A percentile compares a stretch with the other conserved stretches of the same genome.
Conservation (phyloP, 176 grass and related monocot species). For the Zea luxurians region DNA sequence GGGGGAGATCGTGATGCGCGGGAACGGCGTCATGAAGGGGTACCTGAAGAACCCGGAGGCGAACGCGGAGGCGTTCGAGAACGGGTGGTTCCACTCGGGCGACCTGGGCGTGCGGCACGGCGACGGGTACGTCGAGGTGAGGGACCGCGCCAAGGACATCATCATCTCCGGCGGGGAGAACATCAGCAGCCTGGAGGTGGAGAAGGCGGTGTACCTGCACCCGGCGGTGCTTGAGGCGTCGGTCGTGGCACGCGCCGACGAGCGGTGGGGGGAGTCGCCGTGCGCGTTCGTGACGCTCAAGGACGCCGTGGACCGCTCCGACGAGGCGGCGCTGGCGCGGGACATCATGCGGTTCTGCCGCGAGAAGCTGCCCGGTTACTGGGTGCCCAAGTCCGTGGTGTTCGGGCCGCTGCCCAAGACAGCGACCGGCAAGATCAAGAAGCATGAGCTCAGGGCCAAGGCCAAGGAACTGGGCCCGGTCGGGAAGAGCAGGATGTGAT, state of each 20-base stretch:
- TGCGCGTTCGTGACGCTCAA: conserved; percentile 85
- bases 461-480: conserved; percentile 83
- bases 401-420: conserved; percentile 94
- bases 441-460: conserved; percentile 77
- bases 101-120: conserved; percentile 75
- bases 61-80: conserved; percentile 73
- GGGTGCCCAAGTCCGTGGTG: conserved; percentile 93
- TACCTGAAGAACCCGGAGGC: conserved; percentile 84
- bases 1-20: conserved; percentile 92
- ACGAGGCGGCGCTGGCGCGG: conserved; percentile 50
- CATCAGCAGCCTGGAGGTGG: conserved; percentile 95
- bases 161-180: conserved; percentile 99
- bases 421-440: conserved; percentile 94
- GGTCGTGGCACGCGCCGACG: conserved; percentile 79
- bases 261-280: conserved; percentile 92
- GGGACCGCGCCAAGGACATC: conserved; percentile 96
- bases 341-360: conserved; percentile 79
- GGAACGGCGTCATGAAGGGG: conserved; percentile 90
- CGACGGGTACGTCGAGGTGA: conserved; percentile 88
- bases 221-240: conserved; percentile 81
- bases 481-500: conserved; percentile 74
- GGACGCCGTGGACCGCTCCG: conserved; percentile 45
- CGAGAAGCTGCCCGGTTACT: conserved; percentile 74
- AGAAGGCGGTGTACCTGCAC: conserved; percentile 78
- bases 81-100: conserved; percentile 93